Evolutionary conservation across 2,329 filamentous ascomycete genomes (phyloP), one percentile per base, ranked within the genome.

Genomic region (Fusarium veterinarium): DNA sequence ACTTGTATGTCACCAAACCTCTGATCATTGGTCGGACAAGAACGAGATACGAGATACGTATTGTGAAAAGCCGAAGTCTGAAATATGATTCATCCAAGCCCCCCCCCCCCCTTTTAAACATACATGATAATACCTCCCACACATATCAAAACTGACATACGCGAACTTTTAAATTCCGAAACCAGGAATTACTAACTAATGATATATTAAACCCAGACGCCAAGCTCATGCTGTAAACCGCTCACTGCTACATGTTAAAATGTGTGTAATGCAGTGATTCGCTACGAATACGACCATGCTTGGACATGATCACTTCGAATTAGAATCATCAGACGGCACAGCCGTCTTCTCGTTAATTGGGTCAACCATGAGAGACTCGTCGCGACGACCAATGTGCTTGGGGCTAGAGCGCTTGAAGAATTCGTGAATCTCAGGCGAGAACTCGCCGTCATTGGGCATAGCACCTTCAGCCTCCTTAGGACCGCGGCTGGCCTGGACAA

Each of bases 351-450:
- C 80, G 48, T 77, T 77, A 14, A 79, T 35, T 16, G 69, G 58
- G 23, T 76, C 67, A 6, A 77, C 68, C 70, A 78, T 75, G 42
- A 78, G 45, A 13, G 61, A 52, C 59, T 77, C 66, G 42, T 78
- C 66, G 33, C 65, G 75, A 35, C 61, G 60, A 33, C 64, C 73
- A 41, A 72, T 44, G 44, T 51, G 64, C 63, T 78, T 79, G 57
- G 82, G 82, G 64, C 77, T 81, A 6, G 81, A 83, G 53, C 82
- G 80, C 77, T 83, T 82, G 80, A 90, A 90, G 79, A 89, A 90
- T 44, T 84, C 81, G 75, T 88, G 85, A 40, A 89, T 88, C 76
- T 88, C 85, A 23, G 84, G 81, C 11, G 85, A 88, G 70, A 88
- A 87, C 57, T 87, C 85, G 66, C 87, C 85, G 40, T 85, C 84